Base-by-base conservation (phyloP, 208 protist genomes). In the Wallacemonas collosoma region DNA sequence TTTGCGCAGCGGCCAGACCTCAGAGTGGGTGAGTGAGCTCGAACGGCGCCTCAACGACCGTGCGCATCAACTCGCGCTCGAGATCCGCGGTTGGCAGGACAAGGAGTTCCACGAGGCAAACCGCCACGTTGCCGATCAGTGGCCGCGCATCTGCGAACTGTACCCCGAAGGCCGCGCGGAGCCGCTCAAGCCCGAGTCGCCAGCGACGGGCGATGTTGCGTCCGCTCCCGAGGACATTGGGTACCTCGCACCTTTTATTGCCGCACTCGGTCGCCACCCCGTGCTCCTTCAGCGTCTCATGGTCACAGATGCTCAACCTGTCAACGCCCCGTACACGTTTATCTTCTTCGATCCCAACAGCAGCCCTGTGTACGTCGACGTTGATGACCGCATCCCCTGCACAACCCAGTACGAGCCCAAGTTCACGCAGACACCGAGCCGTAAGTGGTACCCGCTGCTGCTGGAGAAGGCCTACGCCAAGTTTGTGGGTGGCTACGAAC, bases 391-490 rank as follows among this genome's bases (percentile, higher is more conserved):
- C 63, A 75, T 96, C 36, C 91, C 91, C 44, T 90, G 86, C 75
- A 76, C 73, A 41, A 60, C 60, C 35, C 65, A 77, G 50, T 57
- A 56, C 50, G 67, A 82, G 70, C 86, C 91, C 39, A 85, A 88
- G 77, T 95, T 93, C 66, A 72, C 80, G 45, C 86, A 81, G 45
- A 75, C 85, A 9, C 81, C 88, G 12, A 72, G 73, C 15, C 85
- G 73, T 26, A 57, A 77, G 67, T 93, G 86, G 86, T 97, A 85
- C 47, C 91, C 93, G 40, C 70, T 95, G 48, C 75, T 97, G 51
- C 77, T 97, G 58, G 91, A 97, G 80, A 97, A 97, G 79, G 93
- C 93, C 14, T 97, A 97, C 66, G 93, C 93, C 8, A 97, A 97
- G 82, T 95, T 97, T 77, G 84, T 95, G 12, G 89, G 91, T 64